Percentiles rank a stretch among this genome's conserved stretches.
Evolutionary conservation across 1,139 yeast genomes (phyloP).

Genomic region (Zygoascus meyerae): DNA sequence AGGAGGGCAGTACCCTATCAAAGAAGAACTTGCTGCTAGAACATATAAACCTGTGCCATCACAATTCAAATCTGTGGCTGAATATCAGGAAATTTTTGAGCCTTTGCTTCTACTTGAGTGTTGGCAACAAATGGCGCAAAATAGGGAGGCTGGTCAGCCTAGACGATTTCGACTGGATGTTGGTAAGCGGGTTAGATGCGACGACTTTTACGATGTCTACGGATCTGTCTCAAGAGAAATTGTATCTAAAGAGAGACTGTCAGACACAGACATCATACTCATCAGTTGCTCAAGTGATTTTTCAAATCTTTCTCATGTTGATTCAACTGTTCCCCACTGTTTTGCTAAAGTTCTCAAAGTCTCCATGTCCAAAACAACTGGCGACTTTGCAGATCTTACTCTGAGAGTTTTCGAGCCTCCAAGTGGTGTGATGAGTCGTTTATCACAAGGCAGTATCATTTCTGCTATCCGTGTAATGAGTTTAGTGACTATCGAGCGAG

Average conservation of each 20-base stretch:
- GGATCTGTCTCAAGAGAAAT: constrained; percentile 59
- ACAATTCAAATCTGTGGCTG: constrained; percentile 49
- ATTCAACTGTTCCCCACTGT: constrained; percentile 40
- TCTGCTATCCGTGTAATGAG: constrained; percentile 69
- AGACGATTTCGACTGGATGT: constrained; percentile 61
- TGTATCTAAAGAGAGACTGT: constrained; percentile 48
- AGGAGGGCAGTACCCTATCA: constrained; percentile 50
- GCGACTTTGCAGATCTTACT: constrained; percentile 44
- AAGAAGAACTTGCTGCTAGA: constrained; percentile 7
- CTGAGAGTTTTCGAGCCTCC: constrained; percentile 44
- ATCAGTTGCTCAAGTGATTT: constrained; percentile 40
- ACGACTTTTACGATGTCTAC: constrained; percentile 82
- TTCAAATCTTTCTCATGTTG: constrained; percentile 16
- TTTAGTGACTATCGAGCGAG: constrained; percentile 91
- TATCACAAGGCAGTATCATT: constrained; percentile 60
- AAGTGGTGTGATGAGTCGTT: constrained; percentile 45
- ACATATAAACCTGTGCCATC: constrained; percentile 40
- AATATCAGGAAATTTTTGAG: constrained; percentile 62
- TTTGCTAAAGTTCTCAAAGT: constrained; percentile 74
- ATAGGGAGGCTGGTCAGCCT: constrained; percentile 50
- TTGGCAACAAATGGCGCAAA: constrained; percentile 83
- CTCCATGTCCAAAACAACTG: constrained; percentile 41
- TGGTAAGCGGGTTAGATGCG: constrained; percentile 78
- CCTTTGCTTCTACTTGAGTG: constrained; percentile 85
- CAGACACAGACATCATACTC: constrained; percentile 76